These are phyloP conservation scores for Xenoacremonium recifei DNA, from an alignment of 2,329 filamentous ascomycete species.

Conservation along the genomic window DNA sequence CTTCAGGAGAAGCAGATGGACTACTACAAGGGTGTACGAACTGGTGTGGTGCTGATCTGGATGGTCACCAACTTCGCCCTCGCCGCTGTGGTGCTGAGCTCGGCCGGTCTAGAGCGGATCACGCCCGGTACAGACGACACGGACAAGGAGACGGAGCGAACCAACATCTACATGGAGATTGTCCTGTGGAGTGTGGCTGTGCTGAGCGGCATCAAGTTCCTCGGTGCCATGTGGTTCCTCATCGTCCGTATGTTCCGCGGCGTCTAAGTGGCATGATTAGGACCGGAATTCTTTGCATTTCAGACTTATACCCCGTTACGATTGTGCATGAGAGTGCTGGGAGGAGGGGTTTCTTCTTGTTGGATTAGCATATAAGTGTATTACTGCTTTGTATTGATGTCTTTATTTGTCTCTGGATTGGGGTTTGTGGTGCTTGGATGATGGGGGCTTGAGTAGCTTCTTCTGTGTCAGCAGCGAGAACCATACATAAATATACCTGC, in stretches of 20 bases:
- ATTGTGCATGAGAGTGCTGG: conserved; percentile 2
- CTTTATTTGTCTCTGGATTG: conserved; percentile 11
- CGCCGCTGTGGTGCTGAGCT: conserved; percentile 79
- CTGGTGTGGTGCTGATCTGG: conserved; percentile 88
- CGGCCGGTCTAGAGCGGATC: conserved; percentile 75
- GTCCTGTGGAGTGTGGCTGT: conserved; percentile 88
- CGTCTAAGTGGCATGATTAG: conserved; percentile 41
- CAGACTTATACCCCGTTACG: conserved; percentile 28
- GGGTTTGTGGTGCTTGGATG: conserved; percentile 8
- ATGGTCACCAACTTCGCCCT: conserved; percentile 95
- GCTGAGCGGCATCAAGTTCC: conserved; percentile 80
- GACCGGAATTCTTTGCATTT: conserved; percentile 8
- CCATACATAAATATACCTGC: too few species aligned
- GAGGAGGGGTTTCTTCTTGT: conserved; percentile 2
- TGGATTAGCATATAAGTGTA: conserved; percentile 18
- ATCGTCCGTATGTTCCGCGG: conserved; percentile 82
- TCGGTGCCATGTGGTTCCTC: conserved; percentile 90
- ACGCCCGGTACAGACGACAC: conserved; percentile 37
- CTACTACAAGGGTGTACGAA: conserved; percentile 96
- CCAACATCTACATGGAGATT: conserved; percentile 81
- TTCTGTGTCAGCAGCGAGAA: too few species aligned
- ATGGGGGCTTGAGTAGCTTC: conserved; percentile 18
- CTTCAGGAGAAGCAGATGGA: conserved; percentile 87
- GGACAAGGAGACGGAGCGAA: conserved; percentile 52
- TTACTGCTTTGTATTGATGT: conserved; percentile 8